Percentiles rank a stretch among this genome's conserved stretches.
Conservation (phyloP, 202 grass and related monocot species). For the Eragrostis tef region DNA sequence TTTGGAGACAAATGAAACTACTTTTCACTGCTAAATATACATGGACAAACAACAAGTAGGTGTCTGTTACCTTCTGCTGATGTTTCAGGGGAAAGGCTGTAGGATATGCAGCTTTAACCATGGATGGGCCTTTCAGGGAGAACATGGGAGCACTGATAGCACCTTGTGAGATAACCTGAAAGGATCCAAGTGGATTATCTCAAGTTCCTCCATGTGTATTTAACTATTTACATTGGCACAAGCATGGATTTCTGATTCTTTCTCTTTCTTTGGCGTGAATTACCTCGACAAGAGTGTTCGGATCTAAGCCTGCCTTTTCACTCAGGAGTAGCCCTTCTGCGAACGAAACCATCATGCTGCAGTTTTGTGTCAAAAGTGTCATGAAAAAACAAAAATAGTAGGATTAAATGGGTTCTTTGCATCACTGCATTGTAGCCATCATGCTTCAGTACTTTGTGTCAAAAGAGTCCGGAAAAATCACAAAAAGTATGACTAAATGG, state of each 20-base stretch:
- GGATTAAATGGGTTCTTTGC: not conserved
- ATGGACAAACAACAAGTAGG: not conserved
- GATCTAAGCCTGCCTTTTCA: slow-evolving; percentile 78
- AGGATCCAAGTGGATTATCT: slow-evolving; percentile 33
- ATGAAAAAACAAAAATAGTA: not conserved
- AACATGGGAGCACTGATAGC: slow-evolving; percentile 94
- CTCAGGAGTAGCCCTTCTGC: slow-evolving; percentile 82
- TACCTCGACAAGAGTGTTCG: slow-evolving; percentile 85
- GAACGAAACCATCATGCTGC: slow-evolving; percentile 95
- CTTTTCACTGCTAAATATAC: slow-evolving; percentile 17
- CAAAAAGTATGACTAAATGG: not conserved
- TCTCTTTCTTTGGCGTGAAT: slow-evolving; percentile 12
- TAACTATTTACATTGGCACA: not conserved
- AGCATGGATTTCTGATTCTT: slow-evolving; percentile 10
- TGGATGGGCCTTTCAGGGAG: slow-evolving; percentile 84
- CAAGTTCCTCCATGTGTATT: not conserved
- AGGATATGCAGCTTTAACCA: slow-evolving; percentile 85
- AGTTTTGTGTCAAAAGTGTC: slow-evolving; percentile 41
- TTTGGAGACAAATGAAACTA: slow-evolving; percentile 38
- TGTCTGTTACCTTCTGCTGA: slow-evolving; percentile 79
- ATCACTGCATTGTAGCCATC: slow-evolving; percentile 38
- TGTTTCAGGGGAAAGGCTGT: slow-evolving; percentile 89
- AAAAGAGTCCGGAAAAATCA: slow-evolving; percentile 32
- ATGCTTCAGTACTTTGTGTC: slow-evolving; percentile 59
- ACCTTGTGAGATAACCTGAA: slow-evolving; percentile 87